A percentile compares a stretch with the other conserved stretches of the same genome.
Conservation (phyloP, 169 alveolate genomes). For the Cryptosporidium meleagridis region DNA sequence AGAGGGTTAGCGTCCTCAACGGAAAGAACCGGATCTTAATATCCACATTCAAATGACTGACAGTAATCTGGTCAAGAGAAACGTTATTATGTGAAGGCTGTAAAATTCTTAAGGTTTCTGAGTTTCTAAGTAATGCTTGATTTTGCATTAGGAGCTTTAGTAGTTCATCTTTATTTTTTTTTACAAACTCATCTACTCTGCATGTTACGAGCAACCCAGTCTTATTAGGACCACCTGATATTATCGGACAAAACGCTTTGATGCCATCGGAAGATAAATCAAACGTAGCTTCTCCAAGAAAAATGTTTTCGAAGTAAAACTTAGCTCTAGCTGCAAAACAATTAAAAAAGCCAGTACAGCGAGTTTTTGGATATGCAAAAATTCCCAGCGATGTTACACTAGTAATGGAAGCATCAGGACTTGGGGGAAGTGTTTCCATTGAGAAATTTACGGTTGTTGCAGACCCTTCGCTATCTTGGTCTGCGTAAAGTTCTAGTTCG, state of each 20-base stretch:
- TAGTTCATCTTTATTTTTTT: slow-evolving; percentile 29
- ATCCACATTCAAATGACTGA: slow-evolving; percentile 41
- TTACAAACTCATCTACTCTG: slow-evolving; percentile 55
- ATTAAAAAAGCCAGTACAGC: slow-evolving; percentile 66
- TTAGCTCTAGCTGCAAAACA: slow-evolving; percentile 74
- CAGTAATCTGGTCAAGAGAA: slow-evolving; percentile 41
- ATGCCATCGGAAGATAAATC: slow-evolving; percentile 67
- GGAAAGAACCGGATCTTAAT: slow-evolving; percentile 62
- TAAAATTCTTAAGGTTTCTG: slow-evolving; percentile 32
- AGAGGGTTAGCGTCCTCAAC: slow-evolving; percentile 40
- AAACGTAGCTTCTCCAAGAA: slow-evolving; percentile 71
- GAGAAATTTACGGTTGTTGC: slow-evolving; percentile 63
- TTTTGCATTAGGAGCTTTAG: slow-evolving; percentile 1
- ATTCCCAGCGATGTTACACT: slow-evolving; percentile 65
- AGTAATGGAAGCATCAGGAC: slow-evolving; percentile 67
- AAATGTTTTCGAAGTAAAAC: slow-evolving; percentile 35
- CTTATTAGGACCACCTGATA: slow-evolving; percentile 72
- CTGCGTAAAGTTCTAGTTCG: slow-evolving; percentile 67
- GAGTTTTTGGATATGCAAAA: slow-evolving; percentile 71
- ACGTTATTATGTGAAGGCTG: slow-evolving; percentile 16
- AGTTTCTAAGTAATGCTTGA: background rate
- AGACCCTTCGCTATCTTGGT: slow-evolving; percentile 67
- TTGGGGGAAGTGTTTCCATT: slow-evolving; percentile 72
- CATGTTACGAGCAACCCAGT: slow-evolving; percentile 69
- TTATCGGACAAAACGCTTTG: slow-evolving; percentile 66